A percentile compares a stretch with the other conserved stretches of the same genome.
These are phyloP conservation scores for Ampelomyces quisqualis DNA, from an alignment of 2,329 filamentous ascomycete species.

Conservation along the genomic window DNA sequence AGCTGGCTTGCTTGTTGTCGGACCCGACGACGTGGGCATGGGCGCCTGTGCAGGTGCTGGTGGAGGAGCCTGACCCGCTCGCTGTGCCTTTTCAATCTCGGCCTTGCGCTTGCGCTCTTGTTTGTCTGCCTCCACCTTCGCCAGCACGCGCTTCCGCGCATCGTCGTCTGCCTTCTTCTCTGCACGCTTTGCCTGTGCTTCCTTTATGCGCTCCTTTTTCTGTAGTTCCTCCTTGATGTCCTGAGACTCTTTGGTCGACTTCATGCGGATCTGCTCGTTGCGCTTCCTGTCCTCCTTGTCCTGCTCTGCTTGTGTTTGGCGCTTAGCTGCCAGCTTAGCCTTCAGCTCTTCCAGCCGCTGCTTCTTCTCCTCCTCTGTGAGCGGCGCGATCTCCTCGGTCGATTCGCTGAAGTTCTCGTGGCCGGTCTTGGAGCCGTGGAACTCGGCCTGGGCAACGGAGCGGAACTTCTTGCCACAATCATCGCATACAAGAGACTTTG, in stretches of 20 bases:
- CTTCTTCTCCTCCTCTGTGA: constrained; percentile 90
- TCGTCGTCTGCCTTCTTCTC: constrained; percentile 86
- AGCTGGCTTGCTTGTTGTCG: constrained; percentile 61
- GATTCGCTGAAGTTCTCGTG: constrained; percentile 93
- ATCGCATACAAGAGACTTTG: constrained; percentile 85
- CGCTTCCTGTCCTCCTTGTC: constrained; percentile 81
- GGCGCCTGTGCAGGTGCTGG: constrained; percentile 52
- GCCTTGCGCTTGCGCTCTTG: constrained; percentile 82
- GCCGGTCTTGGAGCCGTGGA: constrained; percentile 86
- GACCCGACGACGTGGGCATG: constrained; percentile 49
- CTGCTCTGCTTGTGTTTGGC: constrained; percentile 63
- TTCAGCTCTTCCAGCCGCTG: constrained; percentile 74
- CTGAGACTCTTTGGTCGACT: constrained; percentile 84
- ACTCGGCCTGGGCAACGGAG: constrained; percentile 77
- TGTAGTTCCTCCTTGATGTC: constrained; percentile 86
- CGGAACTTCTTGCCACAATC: constrained; percentile 92
- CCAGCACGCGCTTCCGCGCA: constrained; percentile 85
- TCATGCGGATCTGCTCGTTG: constrained; percentile 83
- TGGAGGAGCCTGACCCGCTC: constrained; percentile 69
- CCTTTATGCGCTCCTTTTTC: constrained; percentile 88
- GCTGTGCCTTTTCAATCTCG: constrained; percentile 78
- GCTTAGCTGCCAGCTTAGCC: constrained; percentile 70
- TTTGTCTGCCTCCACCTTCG: constrained; percentile 93
- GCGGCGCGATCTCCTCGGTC: constrained; percentile 83
- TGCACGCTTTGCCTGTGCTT: constrained; percentile 78